Evolutionary conservation across 139 green algal genomes (phyloP).

Genomic region (Chlorella sp.): DNA sequence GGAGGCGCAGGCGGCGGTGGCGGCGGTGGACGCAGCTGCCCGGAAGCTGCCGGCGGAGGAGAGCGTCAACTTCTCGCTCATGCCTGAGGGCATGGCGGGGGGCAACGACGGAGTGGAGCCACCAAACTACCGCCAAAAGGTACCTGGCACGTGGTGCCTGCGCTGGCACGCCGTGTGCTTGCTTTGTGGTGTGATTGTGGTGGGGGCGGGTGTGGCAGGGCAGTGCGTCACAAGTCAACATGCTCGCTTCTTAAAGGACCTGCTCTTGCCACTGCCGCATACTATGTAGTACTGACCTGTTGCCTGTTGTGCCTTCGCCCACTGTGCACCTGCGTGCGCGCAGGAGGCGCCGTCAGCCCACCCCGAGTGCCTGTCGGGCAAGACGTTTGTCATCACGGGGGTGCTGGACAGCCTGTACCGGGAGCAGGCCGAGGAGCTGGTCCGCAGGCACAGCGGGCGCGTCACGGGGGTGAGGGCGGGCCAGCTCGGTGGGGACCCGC

Average conservation of each 20-base stretch:
- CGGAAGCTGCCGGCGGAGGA: constrained; percentile 28
- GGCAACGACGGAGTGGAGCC: constrained; percentile 18
- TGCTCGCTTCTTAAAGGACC: too few relatives aligned
- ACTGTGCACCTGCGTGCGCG: too few relatives aligned
- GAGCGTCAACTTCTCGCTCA: constrained; percentile 36
- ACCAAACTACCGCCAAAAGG: constrained; percentile 36
- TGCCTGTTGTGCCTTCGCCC: too few relatives aligned
- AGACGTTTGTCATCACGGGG: constrained; percentile 90
- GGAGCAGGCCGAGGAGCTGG: constrained; percentile 70
- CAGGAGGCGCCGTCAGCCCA: constrained; percentile 66
- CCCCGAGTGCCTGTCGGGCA: constrained; percentile 74
- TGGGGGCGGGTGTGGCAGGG: not conserved
- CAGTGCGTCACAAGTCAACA: too few relatives aligned
- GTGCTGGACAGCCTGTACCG: constrained; percentile 73
- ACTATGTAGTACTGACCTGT: too few relatives aligned
- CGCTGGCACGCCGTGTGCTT: not conserved
- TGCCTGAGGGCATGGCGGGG: constrained; percentile 19
- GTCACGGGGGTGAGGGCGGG: constrained; percentile 26
- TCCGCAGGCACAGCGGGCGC: constrained; percentile 76
- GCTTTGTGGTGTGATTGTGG: not conserved
- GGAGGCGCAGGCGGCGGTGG: not conserved
- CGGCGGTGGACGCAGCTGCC: constrained; percentile 8
- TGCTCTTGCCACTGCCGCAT: too few relatives aligned
- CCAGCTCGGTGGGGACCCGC: too few relatives aligned
- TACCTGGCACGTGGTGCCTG: not conserved